phyloP scores from a whole-genome alignment of 1,284 basidiomycete genomes.

The Volvariella volvacea region DNA sequence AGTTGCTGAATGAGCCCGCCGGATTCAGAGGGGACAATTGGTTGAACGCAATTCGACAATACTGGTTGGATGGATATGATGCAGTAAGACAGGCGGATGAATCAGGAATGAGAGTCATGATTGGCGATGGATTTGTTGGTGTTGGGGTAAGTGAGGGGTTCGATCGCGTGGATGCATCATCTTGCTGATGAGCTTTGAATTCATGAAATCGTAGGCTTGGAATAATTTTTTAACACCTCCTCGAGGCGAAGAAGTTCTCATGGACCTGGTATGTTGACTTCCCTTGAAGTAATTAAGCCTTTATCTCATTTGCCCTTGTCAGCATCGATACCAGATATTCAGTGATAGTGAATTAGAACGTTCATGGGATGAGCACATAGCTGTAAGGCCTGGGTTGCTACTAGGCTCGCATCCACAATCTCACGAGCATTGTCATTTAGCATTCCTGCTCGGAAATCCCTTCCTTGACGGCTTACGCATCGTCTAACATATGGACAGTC shows the following conservation, averaged over 20 bases:
- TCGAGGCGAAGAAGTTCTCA: slow-evolving; percentile 45
- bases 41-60: slow-evolving; percentile 36
- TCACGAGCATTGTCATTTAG: slow-evolving; percentile 19
- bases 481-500: slow-evolving; percentile 52
- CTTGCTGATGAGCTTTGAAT: not conserved
- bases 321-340: slow-evolving; percentile 82
- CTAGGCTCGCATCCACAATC: slow-evolving; percentile 2
- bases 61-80: slow-evolving; percentile 51
- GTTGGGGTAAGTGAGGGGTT: slow-evolving; percentile 36
- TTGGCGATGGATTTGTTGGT: slow-evolving; percentile 69
- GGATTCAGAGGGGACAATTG: slow-evolving; percentile 40
- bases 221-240: slow-evolving; percentile 51
- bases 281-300: slow-evolving; percentile 1
- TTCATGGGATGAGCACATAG: slow-evolving; percentile 49
- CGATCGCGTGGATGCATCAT: not conserved
- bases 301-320: slow-evolving; percentile 4
- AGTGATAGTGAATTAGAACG: slow-evolving; percentile 50
- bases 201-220: slow-evolving; percentile 40
- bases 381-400: slow-evolving; percentile 24
- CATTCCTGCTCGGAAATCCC: slow-evolving; percentile 37
- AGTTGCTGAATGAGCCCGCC: slow-evolving; percentile 61
- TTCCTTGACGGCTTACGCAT: slow-evolving; percentile 32
- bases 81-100: slow-evolving; percentile 43
- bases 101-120: slow-evolving; percentile 49
- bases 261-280: slow-evolving; percentile 46